A percentile compares a stretch with the other conserved stretches of the same genome.
Evolutionary conservation across 306 rosid species (phyloP).

Genomic region (Vigna hirtella): DNA sequence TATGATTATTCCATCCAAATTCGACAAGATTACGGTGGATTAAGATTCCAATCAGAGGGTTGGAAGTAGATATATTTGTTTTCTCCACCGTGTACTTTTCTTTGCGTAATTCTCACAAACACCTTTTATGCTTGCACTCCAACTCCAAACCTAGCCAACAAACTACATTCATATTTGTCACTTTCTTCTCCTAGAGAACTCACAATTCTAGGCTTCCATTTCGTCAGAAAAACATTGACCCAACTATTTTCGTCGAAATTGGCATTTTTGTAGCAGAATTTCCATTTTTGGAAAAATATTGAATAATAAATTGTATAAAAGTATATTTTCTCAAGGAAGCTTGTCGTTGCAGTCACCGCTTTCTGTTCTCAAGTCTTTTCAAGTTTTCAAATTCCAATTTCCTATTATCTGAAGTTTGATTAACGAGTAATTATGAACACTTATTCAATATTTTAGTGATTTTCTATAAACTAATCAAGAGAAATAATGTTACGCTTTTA

Average conservation of each 20-base stretch:
- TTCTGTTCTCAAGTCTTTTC: too few relatives aligned
- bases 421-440: too few relatives aligned
- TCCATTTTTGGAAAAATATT: background rate
- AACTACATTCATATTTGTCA: background rate
- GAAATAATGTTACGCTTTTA: too few relatives aligned
- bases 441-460: too few relatives aligned
- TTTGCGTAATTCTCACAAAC: conserved; percentile 10
- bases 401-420: too few relatives aligned
- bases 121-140: background rate
- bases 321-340: too few relatives aligned
- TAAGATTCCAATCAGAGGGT: conserved; percentile 6
- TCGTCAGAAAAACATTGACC: background rate
- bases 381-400: too few relatives aligned
- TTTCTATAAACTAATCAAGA: too few relatives aligned
- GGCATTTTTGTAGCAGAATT: background rate
- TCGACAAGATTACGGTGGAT: background rate
- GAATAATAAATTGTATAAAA: too few relatives aligned
- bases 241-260: background rate
- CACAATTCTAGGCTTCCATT: background rate
- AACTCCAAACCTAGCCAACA: background rate
- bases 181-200: background rate
- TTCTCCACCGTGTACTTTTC: background rate
- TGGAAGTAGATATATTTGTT: background rate
- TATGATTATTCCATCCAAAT: conserved; percentile 14
- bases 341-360: too few relatives aligned